phyloP scores from a whole-genome alignment of 2,329 filamentous ascomycete genomes.

The Chaetomiaceae sp. region DNA sequence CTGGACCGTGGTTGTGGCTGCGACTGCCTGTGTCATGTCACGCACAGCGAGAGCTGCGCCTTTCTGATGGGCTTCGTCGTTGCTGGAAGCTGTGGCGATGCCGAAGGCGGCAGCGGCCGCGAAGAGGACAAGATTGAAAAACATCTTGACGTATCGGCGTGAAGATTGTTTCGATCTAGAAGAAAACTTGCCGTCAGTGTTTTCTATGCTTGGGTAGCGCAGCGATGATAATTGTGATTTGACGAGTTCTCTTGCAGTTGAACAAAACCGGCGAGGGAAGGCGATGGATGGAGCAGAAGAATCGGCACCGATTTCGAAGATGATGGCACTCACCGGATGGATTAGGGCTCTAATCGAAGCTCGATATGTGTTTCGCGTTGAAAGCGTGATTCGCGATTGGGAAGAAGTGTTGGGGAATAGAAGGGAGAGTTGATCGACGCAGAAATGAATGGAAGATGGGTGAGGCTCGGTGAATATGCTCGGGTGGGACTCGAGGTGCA shows the following conservation, averaged over 20 bases:
- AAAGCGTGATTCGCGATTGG: background rate
- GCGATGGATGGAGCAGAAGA: too few species aligned
- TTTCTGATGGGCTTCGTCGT: background rate
- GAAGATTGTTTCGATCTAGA: background rate
- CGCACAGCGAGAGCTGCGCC: background rate
- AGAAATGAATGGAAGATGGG: background rate
- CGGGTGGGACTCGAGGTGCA: background rate
- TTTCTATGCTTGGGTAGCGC: background rate
- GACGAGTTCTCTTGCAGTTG: background rate
- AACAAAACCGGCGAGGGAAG: background rate
- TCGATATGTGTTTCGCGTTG: background rate
- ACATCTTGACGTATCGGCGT: slow-evolving; percentile 15
- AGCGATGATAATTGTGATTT: background rate
- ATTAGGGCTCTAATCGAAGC: background rate
- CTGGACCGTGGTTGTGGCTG: background rate
- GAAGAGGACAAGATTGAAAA: slow-evolving; percentile 7
- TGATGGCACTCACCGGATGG: background rate
- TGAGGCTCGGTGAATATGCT: background rate
- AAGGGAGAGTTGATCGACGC: background rate
- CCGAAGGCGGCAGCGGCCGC: slow-evolving; percentile 2
- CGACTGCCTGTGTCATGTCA: slow-evolving; percentile 1
- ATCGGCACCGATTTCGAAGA: background rate
- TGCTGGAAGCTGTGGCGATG: slow-evolving; percentile 1
- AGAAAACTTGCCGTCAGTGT: background rate
- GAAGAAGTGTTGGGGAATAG: background rate